A percentile compares a stretch with the other conserved stretches of the same genome.
Evolutionary conservation across 352 stramenopile genomes (phyloP).

Genomic region (Halophytophthora polymorphica): DNA sequence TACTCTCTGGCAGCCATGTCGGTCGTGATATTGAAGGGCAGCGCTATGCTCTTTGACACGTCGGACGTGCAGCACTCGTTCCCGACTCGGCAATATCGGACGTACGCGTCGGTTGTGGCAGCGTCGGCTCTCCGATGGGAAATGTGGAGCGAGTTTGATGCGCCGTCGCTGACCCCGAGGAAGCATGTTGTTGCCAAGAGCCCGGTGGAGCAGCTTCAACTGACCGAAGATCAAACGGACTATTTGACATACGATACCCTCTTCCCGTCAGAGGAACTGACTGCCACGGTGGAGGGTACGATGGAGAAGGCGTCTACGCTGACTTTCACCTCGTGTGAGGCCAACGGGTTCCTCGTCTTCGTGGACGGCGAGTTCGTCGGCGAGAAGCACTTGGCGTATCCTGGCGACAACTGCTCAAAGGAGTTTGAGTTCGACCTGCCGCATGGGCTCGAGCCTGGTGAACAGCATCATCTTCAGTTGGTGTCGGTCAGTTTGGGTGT

Average conservation of each 20-base stretch:
- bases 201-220: constrained; percentile 49
- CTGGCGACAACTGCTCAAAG: constrained; percentile 48
- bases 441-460: constrained; percentile 20
- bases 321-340: constrained; percentile 54
- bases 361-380: constrained; percentile 43
- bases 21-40: constrained; percentile 47
- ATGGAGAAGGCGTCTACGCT: constrained; percentile 15
- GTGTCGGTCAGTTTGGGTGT: constrained; percentile 63
- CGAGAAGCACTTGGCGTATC: constrained; percentile 42
- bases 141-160: constrained; percentile 48
- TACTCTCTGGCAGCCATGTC: constrained; percentile 42
- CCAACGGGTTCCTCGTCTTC: constrained; percentile 49
- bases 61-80: constrained; percentile 48
- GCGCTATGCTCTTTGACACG: constrained; percentile 49
- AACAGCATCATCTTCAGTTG: constrained; percentile 36
- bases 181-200: constrained; percentile 33
- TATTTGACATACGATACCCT: constrained; percentile 66
- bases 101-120: constrained; percentile 39
- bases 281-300: not conserved
- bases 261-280: constrained; percentile 17
- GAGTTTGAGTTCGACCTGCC: constrained; percentile 44
- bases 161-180: constrained; percentile 22
- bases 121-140: constrained; percentile 36
- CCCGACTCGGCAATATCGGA: constrained; percentile 29
- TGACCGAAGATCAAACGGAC: constrained; percentile 56